Evolutionary conservation across 306 rosid species (phyloP).

Genomic region (Neltuma alba): DNA sequence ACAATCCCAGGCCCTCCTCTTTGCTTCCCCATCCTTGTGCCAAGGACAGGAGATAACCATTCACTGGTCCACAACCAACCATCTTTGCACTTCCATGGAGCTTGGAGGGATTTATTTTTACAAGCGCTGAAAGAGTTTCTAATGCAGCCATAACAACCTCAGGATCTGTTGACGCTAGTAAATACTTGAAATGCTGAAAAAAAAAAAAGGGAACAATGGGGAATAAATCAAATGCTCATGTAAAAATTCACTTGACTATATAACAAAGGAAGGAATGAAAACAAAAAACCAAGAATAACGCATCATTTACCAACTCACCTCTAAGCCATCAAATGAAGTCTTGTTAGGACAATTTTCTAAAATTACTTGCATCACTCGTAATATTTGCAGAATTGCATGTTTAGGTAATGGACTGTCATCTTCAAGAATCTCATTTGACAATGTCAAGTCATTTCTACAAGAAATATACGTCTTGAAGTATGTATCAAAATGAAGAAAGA

Average conservation of each 20-base stretch:
- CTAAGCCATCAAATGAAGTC: slow-evolving; percentile 92
- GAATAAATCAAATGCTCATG: slow-evolving; percentile 17
- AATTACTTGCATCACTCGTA: slow-evolving; percentile 92
- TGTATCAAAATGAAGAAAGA: slow-evolving; percentile 87
- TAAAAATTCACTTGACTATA: slow-evolving; percentile 20
- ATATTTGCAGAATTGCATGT: slow-evolving; percentile 82
- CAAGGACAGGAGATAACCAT: slow-evolving; percentile 82
- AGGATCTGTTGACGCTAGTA: slow-evolving; percentile 91
- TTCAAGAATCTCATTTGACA: slow-evolving; percentile 79
- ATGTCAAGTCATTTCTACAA: slow-evolving; percentile 82
- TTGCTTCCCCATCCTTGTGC: slow-evolving; percentile 99
- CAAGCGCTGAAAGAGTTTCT: slow-evolving; percentile 91
- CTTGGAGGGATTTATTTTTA: slow-evolving; percentile 91
- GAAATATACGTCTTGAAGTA: slow-evolving; percentile 91
- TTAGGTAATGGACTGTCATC: slow-evolving; percentile 87
- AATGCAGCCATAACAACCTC: slow-evolving; percentile 83
- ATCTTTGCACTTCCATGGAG: slow-evolving; percentile 91
- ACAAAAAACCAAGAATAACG: slow-evolving; percentile 13
- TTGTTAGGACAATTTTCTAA: slow-evolving; percentile 93
- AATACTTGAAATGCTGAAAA: slow-evolving; percentile 91
- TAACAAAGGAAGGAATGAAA: not conserved
- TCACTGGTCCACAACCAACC: slow-evolving; percentile 91
- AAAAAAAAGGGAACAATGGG: slow-evolving; percentile 23
- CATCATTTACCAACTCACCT: slow-evolving; percentile 56
- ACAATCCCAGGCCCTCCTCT: slow-evolving; percentile 96